These are phyloP conservation scores for Exophiala sp. DNA, from an alignment of 2,329 filamentous ascomycete genomes.

Conservation along the genomic window DNA sequence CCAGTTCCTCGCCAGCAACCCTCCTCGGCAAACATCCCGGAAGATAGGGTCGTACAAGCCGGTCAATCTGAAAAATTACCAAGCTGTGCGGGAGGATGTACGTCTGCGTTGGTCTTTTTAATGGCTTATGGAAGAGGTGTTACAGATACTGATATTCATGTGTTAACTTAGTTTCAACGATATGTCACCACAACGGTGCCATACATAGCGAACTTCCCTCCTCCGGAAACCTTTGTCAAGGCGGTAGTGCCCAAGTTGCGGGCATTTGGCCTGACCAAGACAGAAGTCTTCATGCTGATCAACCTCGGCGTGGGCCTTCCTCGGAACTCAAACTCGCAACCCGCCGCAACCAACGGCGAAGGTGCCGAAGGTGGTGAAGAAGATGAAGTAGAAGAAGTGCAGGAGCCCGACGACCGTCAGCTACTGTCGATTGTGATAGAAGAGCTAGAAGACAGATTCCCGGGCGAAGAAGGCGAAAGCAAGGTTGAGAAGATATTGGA, in stretches of 20 bases:
- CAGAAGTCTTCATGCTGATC: slow-evolving; percentile 43
- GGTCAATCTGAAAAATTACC: slow-evolving; percentile 41
- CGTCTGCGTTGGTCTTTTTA: slow-evolving; percentile 9
- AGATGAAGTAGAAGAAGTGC: slow-evolving; percentile 15
- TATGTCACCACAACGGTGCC: slow-evolving; percentile 20
- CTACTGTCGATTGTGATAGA: slow-evolving; percentile 26
- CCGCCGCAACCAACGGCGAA: slow-evolving; percentile 3
- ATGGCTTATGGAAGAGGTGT: no score
- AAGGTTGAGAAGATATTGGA: slow-evolving; percentile 24
- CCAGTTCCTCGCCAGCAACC: slow-evolving; percentile 38
- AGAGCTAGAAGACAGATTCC: slow-evolving; percentile 27
- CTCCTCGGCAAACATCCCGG: slow-evolving; percentile 32
- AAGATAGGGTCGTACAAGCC: slow-evolving; percentile 31
- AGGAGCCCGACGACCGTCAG: slow-evolving; percentile 17
- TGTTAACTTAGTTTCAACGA: slow-evolving; percentile 12
- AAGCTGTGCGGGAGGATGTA: slow-evolving; percentile 44
- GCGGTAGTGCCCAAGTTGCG: slow-evolving; percentile 35
- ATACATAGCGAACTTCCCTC: slow-evolving; percentile 28
- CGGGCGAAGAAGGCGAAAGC: slow-evolving; percentile 24
- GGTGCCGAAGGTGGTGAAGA: slow-evolving; percentile 9
- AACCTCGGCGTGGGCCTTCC: slow-evolving; percentile 41
- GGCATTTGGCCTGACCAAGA: slow-evolving; percentile 42
- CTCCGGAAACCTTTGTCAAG: slow-evolving; percentile 37
- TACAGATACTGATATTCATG: no score
- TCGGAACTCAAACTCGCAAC: slow-evolving; percentile 4